Evolutionary conservation across 345 rosid species (phyloP), one percentile per base, ranked within the genome.

Genomic region (Eucalyptus victrix): DNA sequence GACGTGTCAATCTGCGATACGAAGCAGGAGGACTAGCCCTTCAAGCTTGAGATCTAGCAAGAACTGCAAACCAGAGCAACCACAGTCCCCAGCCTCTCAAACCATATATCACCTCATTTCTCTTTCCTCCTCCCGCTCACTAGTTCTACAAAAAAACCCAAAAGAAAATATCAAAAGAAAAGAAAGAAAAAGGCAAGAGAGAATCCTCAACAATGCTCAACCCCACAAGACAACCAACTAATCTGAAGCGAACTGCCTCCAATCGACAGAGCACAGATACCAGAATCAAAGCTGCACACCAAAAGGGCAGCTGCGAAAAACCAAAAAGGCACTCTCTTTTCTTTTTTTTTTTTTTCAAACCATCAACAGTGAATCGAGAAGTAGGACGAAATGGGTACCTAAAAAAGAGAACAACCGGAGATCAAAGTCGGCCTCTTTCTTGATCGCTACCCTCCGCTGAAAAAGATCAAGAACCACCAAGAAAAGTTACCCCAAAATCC

Each of bases 1-100:
- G 92, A 92, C 91, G 94, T 92, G 86, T 40, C 88, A 21, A 51
- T 86, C 45, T 18, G 45, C 45, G 44, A 18, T 50, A 53, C 24
- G 30, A 76, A 42, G 85, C 85, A 76, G 60, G 28, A 88, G 86
- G 53, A 88, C 85, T 54, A 67, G 80, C 49, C 50, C 86, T 16
- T 80, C 49, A 23, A 21, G 76, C 32, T 76, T 6, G 83, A 76
- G 83, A 76, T 76, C 85, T 76, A 76, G 85, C 28, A 12, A 40
- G 42, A 76, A 37, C 16, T 40, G 85, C 24, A 12, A 40, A 76
- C 89, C 76, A 88, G 89, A 47, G 76, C 85, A 45, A 4, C 24
- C n/a, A 85, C 83, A 16, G 44, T 83, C 90, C 87, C 58, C 18
- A 44, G 76, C 90, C 44, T 65, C 49, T 45, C 90, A 58, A 45